These are phyloP conservation scores for Ophiognomonia clavigignenti-juglandacearum DNA, from an alignment of 2,329 filamentous ascomycete species.

Conservation along the genomic window DNA sequence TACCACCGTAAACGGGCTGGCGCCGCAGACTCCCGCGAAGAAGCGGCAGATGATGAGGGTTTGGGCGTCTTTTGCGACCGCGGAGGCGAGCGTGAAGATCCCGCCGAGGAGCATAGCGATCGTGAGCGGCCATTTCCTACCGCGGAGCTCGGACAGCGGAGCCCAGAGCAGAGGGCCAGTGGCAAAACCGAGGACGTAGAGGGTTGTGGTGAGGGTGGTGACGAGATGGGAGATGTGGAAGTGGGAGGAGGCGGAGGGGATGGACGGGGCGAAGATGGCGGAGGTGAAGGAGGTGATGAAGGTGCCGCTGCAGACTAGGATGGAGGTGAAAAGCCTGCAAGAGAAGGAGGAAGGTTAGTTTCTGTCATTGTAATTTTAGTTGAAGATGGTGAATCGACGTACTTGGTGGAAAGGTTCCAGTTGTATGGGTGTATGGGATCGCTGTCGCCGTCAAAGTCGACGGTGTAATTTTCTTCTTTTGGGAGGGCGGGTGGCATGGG, in stretches of 20 bases:
- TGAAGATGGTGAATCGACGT: background rate
- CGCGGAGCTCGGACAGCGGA: constrained; percentile 28
- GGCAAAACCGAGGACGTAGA: constrained; percentile 35
- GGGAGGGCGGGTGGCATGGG: constrained; percentile 51
- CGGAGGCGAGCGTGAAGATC: constrained; percentile 32
- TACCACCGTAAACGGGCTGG: constrained; percentile 11
- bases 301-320: constrained; percentile 15
- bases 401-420: constrained; percentile 42
- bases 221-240: constrained; percentile 22
- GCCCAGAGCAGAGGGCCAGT: constrained; percentile 29
- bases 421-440: constrained; percentile 49
- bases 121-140: constrained; percentile 27
- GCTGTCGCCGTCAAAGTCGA: constrained; percentile 47
- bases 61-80: constrained; percentile 29
- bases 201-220: constrained; percentile 28
- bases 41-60: constrained; percentile 10
- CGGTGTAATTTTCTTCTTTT: constrained; percentile 54
- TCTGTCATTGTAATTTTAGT: no score
- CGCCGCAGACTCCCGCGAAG: constrained; percentile 9
- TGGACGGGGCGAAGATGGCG: constrained; percentile 17
- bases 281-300: constrained; percentile 16
- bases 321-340: constrained; percentile 13
- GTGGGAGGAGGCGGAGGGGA: background rate
- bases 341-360: no score
- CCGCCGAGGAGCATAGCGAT: constrained; percentile 23